phyloP scores from a whole-genome alignment of 192 early-diverging fungal species.

The Rhizophagus sp. region DNA sequence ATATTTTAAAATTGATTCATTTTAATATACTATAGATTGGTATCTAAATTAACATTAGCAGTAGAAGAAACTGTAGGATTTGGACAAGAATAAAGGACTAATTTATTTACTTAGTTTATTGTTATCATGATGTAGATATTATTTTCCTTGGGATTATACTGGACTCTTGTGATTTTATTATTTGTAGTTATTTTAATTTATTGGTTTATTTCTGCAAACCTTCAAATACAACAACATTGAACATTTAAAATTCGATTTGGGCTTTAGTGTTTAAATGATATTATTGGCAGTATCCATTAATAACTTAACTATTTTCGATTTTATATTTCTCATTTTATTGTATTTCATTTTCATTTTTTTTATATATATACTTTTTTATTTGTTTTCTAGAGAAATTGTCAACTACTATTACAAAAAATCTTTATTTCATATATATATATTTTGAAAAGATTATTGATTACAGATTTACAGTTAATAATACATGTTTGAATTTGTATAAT shows the following conservation, averaged over 20 bases:
- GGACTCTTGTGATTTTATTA: not conserved
- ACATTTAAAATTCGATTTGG: not conserved
- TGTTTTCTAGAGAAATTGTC: not conserved
- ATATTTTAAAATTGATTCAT: too few species aligned
- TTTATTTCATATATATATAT: not conserved
- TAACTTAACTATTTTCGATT: too few species aligned
- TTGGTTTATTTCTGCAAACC: not conserved
- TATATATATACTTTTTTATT: not conserved
- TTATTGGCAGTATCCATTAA: too few species aligned
- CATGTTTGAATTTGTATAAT: not conserved
- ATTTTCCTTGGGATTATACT: not conserved
- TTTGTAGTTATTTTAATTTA: not conserved
- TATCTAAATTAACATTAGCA: conserved; percentile 83
- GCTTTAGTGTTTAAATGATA: not conserved
- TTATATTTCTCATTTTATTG: too few species aligned
- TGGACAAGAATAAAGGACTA: conserved; percentile 67
- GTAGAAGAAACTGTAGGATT: conserved; percentile 98
- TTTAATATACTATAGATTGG: conserved; percentile 30
- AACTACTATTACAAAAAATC: too few species aligned
- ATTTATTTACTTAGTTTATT: not conserved
- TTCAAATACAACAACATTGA: not conserved
- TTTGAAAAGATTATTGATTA: not conserved
- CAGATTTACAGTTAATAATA: not conserved
- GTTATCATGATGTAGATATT: not conserved
- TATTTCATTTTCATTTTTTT: too few species aligned